Base-by-base conservation (phyloP, 2,329 filamentous ascomycete genomes). In the Colletotrichum zoysiae region DNA sequence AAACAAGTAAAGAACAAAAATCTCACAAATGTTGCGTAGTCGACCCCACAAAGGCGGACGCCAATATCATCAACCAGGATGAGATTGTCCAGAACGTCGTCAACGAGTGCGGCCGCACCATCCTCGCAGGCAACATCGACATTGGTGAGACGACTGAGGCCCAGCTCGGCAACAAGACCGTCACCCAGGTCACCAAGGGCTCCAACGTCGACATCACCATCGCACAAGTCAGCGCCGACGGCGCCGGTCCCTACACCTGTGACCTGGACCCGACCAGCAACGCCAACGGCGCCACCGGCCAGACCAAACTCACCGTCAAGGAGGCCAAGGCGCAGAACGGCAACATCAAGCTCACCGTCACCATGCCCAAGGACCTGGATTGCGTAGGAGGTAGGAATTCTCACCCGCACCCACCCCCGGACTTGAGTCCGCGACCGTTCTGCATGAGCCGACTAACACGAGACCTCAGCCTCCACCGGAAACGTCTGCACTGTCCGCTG, bases 41-140 rank as follows among this genome's bases (percentile, higher is more conserved):
- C 73, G 84, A 88, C 89, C 38, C 89, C 20, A 91, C 90, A 83
- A 89, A 92, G 76, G 87, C 89, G 73, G 90, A 92, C 69, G 84
- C 89, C 6, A 91, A 89, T 67, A 85, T 91, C 77, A 92, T 92
- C 80, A 85, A 86, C 66, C 87, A 89, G 70, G 85, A 85, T 18
- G 84, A 89, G 81, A 85, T 88, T 74, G 70, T 74, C 6, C 79
- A 82, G 56, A 88, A 88, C 74, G 78, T 86, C 11, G 88, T 88
- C 63, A 89, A 88, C 74, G 84, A 87, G 70, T 92, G 90, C 77
- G 90, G 90, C 55, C 86, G 90, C 69, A 92, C 90, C 12, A 84
- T 91, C 77, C 78, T 88, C 65, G 77, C 81, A 65, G 90, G 90
- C 53, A 88, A 87, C 81, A 92, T 92, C 76, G 88, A 91, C 74